Base-by-base conservation (phyloP, 2,329 filamentous ascomycete species). In the Trichoderma sp. region DNA sequence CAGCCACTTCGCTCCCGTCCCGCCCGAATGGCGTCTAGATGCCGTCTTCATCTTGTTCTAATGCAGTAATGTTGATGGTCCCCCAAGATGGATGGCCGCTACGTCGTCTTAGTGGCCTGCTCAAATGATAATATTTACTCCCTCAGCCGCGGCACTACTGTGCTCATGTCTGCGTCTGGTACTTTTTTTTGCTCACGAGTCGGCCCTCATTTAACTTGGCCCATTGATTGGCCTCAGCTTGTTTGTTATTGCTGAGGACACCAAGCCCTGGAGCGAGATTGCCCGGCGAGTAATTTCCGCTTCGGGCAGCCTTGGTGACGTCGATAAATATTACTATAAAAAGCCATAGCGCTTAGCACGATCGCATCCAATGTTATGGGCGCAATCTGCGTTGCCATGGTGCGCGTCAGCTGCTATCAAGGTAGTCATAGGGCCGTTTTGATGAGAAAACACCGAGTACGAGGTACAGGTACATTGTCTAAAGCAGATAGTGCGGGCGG, bases 311-410 rank as follows among this genome's bases (percentile, higher is more conserved):
- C 21, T 60, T 69, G 24, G 56, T 69, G 66, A 69, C 66, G 66
- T 70, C 57, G 66, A 70, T 51, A 70, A 70, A 70, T 62, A 70
- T 62, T 61, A 62, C 66, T 47, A 61, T 61, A 51, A 26, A 18
- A 12, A 70, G 66, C 39, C 28, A 57, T 70, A 70, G 66, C 64
- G 64, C 64, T 67, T 70, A 61, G 66, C 43, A 51, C 63, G 11
- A 65, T 30, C 47, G 28, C 51, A 21, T 34, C 18, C 58, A 32
- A 43, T 58, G 26, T 58, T 39, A 67, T 43, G 32, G 53, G 34
- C 28, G 15, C 28, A 61, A 58, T 58, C 66, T 43, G 66, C 66
- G 66, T 70, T 70, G 66, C 66, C 57, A 62, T 62, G 66, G 66
- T 36, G 66, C 66, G 47, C 66, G 66, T 70, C 66, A 70, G 66